Conservation (phyloP, 2,329 filamentous ascomycete species). For the Diaporthe sp. region DNA sequence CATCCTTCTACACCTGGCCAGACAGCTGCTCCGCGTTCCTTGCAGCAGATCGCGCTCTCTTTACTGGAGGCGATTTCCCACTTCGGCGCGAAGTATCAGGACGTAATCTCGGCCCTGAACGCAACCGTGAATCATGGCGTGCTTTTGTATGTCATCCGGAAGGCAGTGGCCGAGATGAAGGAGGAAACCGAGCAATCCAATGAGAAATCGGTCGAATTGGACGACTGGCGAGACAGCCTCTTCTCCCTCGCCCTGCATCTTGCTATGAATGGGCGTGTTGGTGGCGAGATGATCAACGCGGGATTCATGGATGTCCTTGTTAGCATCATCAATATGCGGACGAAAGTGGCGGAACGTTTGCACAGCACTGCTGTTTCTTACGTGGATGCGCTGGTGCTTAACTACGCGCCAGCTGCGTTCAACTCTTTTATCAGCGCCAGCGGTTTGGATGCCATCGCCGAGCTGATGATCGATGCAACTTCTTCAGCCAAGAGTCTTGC, state of each 20-base stretch:
- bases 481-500: conserved; percentile 74
- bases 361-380: conserved; percentile 88
- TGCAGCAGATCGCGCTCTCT: conserved; percentile 85
- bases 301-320: conserved; percentile 91
- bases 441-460: conserved; percentile 90
- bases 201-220: conserved; percentile 72
- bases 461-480: conserved; percentile 84
- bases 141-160: conserved; percentile 90
- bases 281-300: conserved; percentile 86
- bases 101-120: conserved; percentile 90
- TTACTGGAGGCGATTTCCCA: conserved; percentile 87
- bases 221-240: conserved; percentile 90
- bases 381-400: conserved; percentile 88
- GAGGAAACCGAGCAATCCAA: conserved; percentile 66
- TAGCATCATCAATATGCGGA: conserved; percentile 87
- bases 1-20: conserved; percentile 81
- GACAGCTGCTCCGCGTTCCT: conserved; percentile 73
- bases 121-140: conserved; percentile 97
- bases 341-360: conserved; percentile 82
- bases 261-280: conserved; percentile 78
- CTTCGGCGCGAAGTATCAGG: conserved; percentile 79
- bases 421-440: conserved; percentile 83
- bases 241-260: conserved; percentile 90
- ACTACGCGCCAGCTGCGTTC: conserved; percentile 81
- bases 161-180: conserved; percentile 86